phyloP scores from a whole-genome alignment of 2,329 filamentous ascomycete genomes.

The Furcasterigmium sp. region DNA sequence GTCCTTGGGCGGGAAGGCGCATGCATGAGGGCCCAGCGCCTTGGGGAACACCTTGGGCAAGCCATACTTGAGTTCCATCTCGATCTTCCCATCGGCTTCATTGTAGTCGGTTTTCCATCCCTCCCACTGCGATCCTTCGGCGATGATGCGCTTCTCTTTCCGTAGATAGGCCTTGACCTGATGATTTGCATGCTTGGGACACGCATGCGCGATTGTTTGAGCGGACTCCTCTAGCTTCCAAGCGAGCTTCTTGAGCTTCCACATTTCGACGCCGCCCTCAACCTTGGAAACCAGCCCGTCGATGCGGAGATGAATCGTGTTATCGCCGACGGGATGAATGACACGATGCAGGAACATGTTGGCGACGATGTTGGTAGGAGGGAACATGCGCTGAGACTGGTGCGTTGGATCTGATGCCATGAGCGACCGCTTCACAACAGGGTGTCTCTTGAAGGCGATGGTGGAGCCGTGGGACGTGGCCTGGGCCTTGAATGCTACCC shows the following conservation, averaged over 20 bases:
- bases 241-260: constrained; percentile 85
- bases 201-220: constrained; percentile 73
- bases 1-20: constrained; percentile 68
- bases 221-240: constrained; percentile 91
- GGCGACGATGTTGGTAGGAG: constrained; percentile 88
- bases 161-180: constrained; percentile 45
- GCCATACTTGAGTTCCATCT: constrained; percentile 77
- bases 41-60: constrained; percentile 24
- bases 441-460: background rate
- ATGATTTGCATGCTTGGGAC: constrained; percentile 61
- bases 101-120: constrained; percentile 80
- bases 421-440: constrained; percentile 69
- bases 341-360: constrained; percentile 76
- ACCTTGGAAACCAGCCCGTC: constrained; percentile 70
- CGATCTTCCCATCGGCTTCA: constrained; percentile 53
- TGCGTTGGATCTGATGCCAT: constrained; percentile 70
- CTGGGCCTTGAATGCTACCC: constrained; percentile 66
- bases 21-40: constrained; percentile 50
- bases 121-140: constrained; percentile 72
- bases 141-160: constrained; percentile 71
- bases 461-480: constrained; percentile 32
- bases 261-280: constrained; percentile 66
- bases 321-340: constrained; percentile 79
- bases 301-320: constrained; percentile 73
- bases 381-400: constrained; percentile 89